These are phyloP conservation scores for Lignosus rhinocerotis DNA, from an alignment of 1,284 basidiomycete genomes.

Conservation along the genomic window DNA sequence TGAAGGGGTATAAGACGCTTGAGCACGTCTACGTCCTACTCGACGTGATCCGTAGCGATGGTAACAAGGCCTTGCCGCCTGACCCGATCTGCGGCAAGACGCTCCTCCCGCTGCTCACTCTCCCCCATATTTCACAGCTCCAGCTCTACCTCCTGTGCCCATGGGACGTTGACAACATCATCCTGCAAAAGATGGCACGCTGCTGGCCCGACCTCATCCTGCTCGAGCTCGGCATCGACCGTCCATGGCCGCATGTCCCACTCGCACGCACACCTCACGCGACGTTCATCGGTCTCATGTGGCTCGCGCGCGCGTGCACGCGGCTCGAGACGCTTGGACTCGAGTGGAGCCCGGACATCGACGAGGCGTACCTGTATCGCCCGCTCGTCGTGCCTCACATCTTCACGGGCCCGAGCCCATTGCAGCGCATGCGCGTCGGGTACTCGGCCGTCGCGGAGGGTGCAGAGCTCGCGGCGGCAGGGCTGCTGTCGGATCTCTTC, in stretches of 20 bases:
- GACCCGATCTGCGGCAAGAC: background rate
- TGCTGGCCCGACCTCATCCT: background rate
- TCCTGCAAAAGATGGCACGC: background rate
- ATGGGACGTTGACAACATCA: slow-evolving; percentile 3
- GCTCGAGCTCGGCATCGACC: slow-evolving; percentile 4
- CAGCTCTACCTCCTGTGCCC: slow-evolving; percentile 7
- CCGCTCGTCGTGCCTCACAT: background rate
- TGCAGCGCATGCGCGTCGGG: background rate
- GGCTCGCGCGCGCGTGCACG: slow-evolving; percentile 6
- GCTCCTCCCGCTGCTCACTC: background rate
- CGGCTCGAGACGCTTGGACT: slow-evolving; percentile 4
- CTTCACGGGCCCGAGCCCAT: background rate
- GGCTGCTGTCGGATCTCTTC: slow-evolving; percentile 4
- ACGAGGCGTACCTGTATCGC: background rate
- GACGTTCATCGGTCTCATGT: slow-evolving; percentile 10
- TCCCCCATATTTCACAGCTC: background rate
- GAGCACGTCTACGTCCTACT: background rate
- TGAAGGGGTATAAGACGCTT: background rate
- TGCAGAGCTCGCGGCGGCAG: background rate
- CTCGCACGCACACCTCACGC: background rate
- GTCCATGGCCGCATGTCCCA: background rate
- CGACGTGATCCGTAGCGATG: background rate
- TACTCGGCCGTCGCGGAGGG: background rate
- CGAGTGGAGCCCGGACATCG: slow-evolving; percentile 7
- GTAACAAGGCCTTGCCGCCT: background rate